phyloP scores from a whole-genome alignment of 2,329 filamentous ascomycete genomes.

The Bipolaris sorokiniana region DNA sequence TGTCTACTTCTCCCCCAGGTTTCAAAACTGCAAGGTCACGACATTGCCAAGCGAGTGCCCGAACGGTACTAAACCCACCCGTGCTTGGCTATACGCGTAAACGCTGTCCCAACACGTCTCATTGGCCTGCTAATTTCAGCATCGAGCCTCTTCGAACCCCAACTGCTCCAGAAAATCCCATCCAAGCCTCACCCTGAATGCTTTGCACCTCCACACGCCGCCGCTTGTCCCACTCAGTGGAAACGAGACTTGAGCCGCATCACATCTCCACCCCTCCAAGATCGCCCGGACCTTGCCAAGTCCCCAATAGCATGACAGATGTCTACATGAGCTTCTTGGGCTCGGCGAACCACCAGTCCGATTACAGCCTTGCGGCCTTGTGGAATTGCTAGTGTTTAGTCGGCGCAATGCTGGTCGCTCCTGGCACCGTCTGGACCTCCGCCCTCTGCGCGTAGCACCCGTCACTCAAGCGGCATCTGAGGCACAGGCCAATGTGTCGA shows the following conservation, averaged over 20 bases:
- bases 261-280: constrained; percentile 20
- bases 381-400: constrained; percentile 30
- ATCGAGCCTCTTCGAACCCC: constrained; percentile 33
- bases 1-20: constrained; percentile 24
- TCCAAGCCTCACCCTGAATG: constrained; percentile 29
- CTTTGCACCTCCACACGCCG: constrained; percentile 24
- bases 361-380: constrained; percentile 36
- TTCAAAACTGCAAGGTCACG: constrained; percentile 29
- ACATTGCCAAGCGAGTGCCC: constrained; percentile 19
- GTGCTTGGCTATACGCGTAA: constrained; percentile 40
- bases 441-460: constrained; percentile 37
- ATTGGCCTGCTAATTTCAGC: constrained; percentile 38
- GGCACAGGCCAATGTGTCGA: constrained; percentile 39
- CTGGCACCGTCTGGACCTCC: constrained; percentile 45
- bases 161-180: constrained; percentile 37
- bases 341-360: constrained; percentile 21
- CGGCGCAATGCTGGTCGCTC: constrained; percentile 24
- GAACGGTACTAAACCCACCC: constrained; percentile 30
- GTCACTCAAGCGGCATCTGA: constrained; percentile 33
- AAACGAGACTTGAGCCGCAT: constrained; percentile 44
- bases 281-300: constrained; percentile 23
- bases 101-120: constrained; percentile 19
- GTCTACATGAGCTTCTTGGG: constrained; percentile 28
- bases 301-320: constrained; percentile 26
- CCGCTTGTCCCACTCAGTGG: constrained; percentile 26